Evolutionary conservation across 2,329 filamentous ascomycete genomes (phyloP), one percentile per base, ranked within the genome.

Genomic region (Niveomyces coronatus): DNA sequence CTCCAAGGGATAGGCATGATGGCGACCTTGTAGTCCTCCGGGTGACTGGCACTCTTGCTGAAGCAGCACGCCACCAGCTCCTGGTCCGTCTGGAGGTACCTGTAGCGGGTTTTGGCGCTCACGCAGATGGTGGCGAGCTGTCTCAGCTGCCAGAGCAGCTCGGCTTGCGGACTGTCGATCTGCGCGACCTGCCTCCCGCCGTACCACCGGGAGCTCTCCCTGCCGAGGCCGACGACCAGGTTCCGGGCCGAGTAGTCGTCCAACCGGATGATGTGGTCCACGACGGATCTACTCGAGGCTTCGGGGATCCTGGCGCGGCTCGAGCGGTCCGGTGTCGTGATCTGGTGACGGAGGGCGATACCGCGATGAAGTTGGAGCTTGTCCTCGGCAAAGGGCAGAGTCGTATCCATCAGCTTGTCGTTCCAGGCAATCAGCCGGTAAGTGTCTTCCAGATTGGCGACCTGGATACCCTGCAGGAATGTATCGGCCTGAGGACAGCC

Each of bases 21-120:
- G 8, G 8, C 23, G 13, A 24, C 23, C 23, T 24, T 24, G n/a
- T n/a, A n/a, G n/a, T n/a, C n/a, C n/a, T n/a, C n/a, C n/a, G n/a
- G n/a, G n/a, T n/a, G n/a, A n/a, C n/a, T n/a, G 13, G 23, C 23
- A 24, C 13, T 24, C 8, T 24, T 24, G 23, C 35, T 34, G 28
- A 44, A 44, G 8, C 31, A 35, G 30, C 47, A 56, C 31, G 53
- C 53, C n/a, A 51, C 49, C 11, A 44, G 3, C 19, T 42, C 44
- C 14, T 44, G 15, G 9, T 44, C 39, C 7, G 42, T 46, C 11
- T 35, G 26, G 5, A 46, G 35, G 30, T 44, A 42, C 11, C 44
- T 39, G 16, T 44, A 46, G 6, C 41, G 38, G 18, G 41, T 44
- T 4, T 35, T 15, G 5, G 35, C 22, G 13, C 3, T 2, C 9